A percentile compares a stretch with the other conserved stretches of the same genome.
These are phyloP conservation scores for Fusarium anguioides DNA, from an alignment of 2,329 filamentous ascomycete species.

Conservation along the genomic window DNA sequence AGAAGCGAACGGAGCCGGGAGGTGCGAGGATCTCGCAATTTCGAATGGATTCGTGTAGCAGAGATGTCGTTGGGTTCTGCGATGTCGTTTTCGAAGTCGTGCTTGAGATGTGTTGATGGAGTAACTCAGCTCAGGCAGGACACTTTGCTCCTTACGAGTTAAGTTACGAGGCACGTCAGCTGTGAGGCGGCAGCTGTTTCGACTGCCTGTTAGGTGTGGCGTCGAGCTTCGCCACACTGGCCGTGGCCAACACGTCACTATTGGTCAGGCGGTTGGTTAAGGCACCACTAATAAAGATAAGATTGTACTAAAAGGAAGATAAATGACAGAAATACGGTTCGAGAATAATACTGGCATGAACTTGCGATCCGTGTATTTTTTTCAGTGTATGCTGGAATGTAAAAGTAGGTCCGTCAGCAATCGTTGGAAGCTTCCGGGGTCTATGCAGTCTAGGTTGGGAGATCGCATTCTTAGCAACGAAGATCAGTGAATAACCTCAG, in stretches of 20 bases:
- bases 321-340: not conserved
- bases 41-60: slow-evolving; percentile 1
- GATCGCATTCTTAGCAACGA: not conserved
- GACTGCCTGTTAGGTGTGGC: slow-evolving; percentile 38
- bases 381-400: not conserved
- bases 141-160: slow-evolving; percentile 43
- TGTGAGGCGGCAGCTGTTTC: slow-evolving; percentile 45
- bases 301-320: not conserved
- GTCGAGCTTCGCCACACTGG: slow-evolving; percentile 40
- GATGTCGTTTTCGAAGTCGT: slow-evolving; percentile 16
- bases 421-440: not conserved
- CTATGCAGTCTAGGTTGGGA: not conserved
- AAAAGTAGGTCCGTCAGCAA: not conserved
- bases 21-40: slow-evolving; percentile 16
- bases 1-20: slow-evolving; percentile 42
- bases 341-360: not conserved
- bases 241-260: slow-evolving; percentile 11
- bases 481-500: not conserved
- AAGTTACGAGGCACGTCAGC: slow-evolving; percentile 44
- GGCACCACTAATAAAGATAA: not conserved
- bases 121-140: slow-evolving; percentile 39
- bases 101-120: slow-evolving; percentile 25
- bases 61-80: slow-evolving; percentile 1
- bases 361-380: not conserved
- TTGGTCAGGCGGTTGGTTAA: not conserved